Evolutionary conservation across 1,284 basidiomycete genomes (phyloP).

Genomic region (Caloboletus firmus): DNA sequence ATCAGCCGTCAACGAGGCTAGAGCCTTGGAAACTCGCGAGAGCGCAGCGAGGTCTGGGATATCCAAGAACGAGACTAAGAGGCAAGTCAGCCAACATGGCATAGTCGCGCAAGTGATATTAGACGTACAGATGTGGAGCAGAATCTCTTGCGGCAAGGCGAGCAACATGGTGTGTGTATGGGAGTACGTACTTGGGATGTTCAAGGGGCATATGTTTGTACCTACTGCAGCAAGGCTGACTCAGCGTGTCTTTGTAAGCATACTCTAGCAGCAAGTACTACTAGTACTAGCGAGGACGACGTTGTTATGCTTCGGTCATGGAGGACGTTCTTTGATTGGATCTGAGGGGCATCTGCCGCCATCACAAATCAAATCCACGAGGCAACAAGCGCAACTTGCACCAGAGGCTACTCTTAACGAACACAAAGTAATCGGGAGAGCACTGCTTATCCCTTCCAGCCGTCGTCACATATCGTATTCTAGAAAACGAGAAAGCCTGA

Average conservation of each 20-base stretch:
- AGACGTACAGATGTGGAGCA: slow-evolving; percentile 57
- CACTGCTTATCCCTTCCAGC: slow-evolving; percentile 19
- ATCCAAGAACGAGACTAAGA: slow-evolving; percentile 66
- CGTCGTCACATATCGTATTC: slow-evolving; percentile 16
- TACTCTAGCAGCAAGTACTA: neutral
- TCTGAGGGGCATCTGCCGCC: neutral
- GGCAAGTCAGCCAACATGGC: neutral
- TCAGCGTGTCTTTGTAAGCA: slow-evolving; percentile 19
- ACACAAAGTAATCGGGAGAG: slow-evolving; percentile 13
- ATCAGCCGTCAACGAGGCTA: slow-evolving; percentile 54
- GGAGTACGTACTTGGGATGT: no score
- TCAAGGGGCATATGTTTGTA: no score
- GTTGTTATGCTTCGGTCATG: no score
- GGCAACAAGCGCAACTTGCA: neutral
- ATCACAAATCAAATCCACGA: neutral
- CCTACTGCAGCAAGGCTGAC: slow-evolving; percentile 14
- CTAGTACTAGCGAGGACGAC: no score
- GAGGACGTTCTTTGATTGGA: neutral
- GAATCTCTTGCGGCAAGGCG: slow-evolving; percentile 52
- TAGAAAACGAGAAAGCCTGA: slow-evolving; percentile 21
- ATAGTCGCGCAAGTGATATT: neutral
- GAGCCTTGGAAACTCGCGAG: slow-evolving; percentile 44
- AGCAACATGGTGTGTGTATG: slow-evolving; percentile 30
- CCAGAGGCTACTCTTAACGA: neutral
- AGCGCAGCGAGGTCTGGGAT: slow-evolving; percentile 63